Evolutionary conservation across 257 asterid species (phyloP).

Genomic region (Solanum chiquidenum): DNA sequence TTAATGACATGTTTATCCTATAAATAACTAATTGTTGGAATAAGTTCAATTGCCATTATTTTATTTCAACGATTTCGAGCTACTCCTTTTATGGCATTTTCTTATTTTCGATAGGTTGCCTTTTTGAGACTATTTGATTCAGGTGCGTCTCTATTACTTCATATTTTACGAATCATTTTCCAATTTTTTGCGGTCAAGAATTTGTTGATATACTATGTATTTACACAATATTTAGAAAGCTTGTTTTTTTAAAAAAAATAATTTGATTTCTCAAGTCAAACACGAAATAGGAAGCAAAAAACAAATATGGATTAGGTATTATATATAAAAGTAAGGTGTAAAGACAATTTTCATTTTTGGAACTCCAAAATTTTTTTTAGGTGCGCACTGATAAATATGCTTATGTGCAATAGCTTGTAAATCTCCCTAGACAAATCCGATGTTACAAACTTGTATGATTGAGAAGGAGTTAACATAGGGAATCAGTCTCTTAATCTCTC

Average conservation of each 20-base stretch:
- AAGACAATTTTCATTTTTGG: not conserved
- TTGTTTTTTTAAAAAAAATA: not conserved
- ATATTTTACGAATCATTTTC: not conserved
- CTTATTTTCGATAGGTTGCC: not conserved
- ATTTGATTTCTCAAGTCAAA: not conserved
- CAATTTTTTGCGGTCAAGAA: not conserved
- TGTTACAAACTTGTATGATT: rapidly evolving
- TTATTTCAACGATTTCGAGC: not conserved
- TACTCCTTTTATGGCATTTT: not conserved
- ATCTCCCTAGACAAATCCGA: not conserved
- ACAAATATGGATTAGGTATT: not conserved
- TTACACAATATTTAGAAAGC: not conserved
- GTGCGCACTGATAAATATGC: too few species aligned
- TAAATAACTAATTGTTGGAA: not conserved
- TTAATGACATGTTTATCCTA: not conserved
- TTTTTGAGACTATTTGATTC: not conserved
- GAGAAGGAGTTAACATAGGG: not conserved
- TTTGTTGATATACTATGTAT: not conserved
- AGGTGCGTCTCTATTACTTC: not conserved
- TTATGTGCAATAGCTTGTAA: not conserved
- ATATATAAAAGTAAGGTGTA: not conserved
- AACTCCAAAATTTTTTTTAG: not conserved
- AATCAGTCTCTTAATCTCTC: not conserved
- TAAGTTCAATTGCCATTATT: not conserved
- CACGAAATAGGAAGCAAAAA: not conserved